Conservation (phyloP, 176 grass and related monocot genomes). For the Pharus latifolius region DNA sequence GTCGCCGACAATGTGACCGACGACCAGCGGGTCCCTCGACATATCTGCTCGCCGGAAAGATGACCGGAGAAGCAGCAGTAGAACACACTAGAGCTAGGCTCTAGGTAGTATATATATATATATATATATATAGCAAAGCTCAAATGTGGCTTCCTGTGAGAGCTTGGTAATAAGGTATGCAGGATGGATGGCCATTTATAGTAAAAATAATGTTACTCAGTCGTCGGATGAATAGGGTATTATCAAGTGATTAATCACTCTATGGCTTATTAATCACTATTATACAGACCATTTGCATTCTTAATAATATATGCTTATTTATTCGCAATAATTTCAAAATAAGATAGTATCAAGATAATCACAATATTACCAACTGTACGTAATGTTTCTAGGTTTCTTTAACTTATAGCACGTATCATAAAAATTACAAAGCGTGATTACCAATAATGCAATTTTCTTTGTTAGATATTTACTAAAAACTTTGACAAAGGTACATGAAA, state of each 20-base stretch:
- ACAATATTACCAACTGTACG: not conserved
- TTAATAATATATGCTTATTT: not conserved
- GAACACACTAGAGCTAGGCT: not conserved
- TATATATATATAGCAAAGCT: not conserved
- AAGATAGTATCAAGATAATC: too few relatives aligned
- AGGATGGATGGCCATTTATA: slow-evolving; percentile 26
- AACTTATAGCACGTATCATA: too few relatives aligned
- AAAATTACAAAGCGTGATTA: too few relatives aligned
- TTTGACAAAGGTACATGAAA: too few relatives aligned
- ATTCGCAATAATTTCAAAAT: not conserved
- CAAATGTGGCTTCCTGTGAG: not conserved
- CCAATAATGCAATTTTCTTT: too few relatives aligned
- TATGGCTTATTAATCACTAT: too few relatives aligned
- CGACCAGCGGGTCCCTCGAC: slow-evolving; percentile 68
- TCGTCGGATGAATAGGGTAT: too few relatives aligned
- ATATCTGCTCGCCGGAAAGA: not conserved
- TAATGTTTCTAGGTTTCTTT: too few relatives aligned
- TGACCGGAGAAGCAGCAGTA: not conserved
- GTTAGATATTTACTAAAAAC: too few relatives aligned
- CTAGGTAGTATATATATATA: not conserved
- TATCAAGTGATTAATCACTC: too few relatives aligned
- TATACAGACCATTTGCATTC: not conserved
- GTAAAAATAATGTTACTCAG: not conserved
- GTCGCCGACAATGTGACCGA: slow-evolving; percentile 60
- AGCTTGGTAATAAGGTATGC: not conserved